These are phyloP conservation scores for Trametes coccinea DNA, from an alignment of 768 basidiomycete genomes.

Conservation along the genomic window DNA sequence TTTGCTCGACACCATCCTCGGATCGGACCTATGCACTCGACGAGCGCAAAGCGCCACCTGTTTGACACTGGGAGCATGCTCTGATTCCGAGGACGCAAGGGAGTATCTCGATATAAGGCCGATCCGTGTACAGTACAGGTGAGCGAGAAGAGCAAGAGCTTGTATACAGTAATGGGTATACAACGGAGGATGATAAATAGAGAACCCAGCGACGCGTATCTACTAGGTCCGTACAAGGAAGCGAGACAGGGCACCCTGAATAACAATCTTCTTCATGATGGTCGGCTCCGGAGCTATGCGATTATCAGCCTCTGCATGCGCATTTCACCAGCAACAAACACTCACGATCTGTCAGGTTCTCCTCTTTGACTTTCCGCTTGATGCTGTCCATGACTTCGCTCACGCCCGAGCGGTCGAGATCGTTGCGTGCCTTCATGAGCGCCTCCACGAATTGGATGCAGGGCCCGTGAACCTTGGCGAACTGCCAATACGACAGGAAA, in stretches of 20 bases:
- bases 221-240: conserved; percentile 47
- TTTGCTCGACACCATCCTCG: no score
- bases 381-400: conserved; percentile 93
- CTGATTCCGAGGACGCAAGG: no score
- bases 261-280: conserved; percentile 87
- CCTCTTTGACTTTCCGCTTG: conserved; percentile 90
- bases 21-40: no score
- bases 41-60: no score
- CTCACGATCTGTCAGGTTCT: conserved; percentile 80
- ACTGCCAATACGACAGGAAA: conserved; percentile 91
- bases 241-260: conserved; percentile 74
- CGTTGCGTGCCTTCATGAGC: conserved; percentile 84
- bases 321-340: conserved; percentile 18
- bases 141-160: conserved; percentile 4
- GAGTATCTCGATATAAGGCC: background rate
- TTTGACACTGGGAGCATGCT: no score
- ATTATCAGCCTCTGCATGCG: conserved; percentile 1
- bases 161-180: conserved; percentile 14
- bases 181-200: background rate
- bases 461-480: conserved; percentile 92
- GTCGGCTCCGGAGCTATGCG: conserved; percentile 73
- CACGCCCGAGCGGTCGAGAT: conserved; percentile 85
- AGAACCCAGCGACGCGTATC: background rate
- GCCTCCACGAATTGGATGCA: conserved; percentile 90
- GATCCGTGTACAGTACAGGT: conserved; percentile 7